Base-by-base conservation (phyloP, 1,139 yeast genomes). In the Kluyveromyces sp. region DNA sequence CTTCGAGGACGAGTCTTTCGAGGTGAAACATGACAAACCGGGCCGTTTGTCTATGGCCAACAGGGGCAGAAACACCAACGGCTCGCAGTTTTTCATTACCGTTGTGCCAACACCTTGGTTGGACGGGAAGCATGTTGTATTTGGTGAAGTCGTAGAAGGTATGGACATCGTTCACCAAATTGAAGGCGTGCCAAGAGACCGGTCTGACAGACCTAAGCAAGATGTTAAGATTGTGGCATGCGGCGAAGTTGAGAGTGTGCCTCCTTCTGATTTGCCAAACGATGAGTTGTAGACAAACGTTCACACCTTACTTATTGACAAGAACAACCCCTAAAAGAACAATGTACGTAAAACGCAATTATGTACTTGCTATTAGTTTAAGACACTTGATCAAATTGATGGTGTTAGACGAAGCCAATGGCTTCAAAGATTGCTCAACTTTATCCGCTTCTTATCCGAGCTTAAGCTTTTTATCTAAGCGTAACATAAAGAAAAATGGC, bases 41-140 rank as follows among this genome's bases (percentile, higher is more conserved):
- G 92, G 89, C 53, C 73, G 82, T 61, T 68, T 83, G 55, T 77
- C 86, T 45, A 83, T 83, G 87, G 94, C 94, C 52, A 83, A 83
- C 63, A 77, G 85, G 45, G 94, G 92, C 49, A 79, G 77, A 57
- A 77, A 82, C 69, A 80, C 89, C 62, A 83, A 81, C 60, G 89
- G 92, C 25, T 79, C 87, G 30, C 94, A 83, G 65, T 83, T 83
- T 64, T 80, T 80, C 68, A 76, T 80, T 58, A 80, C 86, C 52
- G 80, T 87, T 13, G 79, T 72, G 4, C 65, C 73, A 15, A 77
- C 85, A 31, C 65, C 69, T 35, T 78, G 83, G 82, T 72, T 83
- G 55, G 77, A 82, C 63, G 83, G 82, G 33, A 67, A 66, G 19
- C 88, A 83, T 63, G 94, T 83, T 53, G 92, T 83, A n/a, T 83